Evolutionary conservation across 345 rosid species (phyloP), one percentile per base, ranked within the genome.

Genomic region (Melastoma malabathricum): DNA sequence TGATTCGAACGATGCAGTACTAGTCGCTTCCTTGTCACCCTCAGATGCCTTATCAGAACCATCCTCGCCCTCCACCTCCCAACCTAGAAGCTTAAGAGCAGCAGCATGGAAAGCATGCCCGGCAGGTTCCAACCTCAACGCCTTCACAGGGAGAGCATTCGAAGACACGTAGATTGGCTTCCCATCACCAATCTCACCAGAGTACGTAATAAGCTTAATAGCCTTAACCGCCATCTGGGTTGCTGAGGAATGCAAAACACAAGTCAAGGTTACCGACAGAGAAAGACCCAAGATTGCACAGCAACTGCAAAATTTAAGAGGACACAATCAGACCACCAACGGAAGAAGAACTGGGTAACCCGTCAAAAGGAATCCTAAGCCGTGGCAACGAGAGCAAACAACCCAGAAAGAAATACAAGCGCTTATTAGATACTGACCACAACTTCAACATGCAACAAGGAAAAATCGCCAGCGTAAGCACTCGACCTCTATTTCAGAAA

Each of bases 41-140:
- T 77, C 18, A 4, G 47, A 81, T 53, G 73, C 76, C 73, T 69
- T 78, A 44, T 76, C 86, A 62, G 67, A 80, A 67, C 46, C 66
- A 31, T 61, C 65, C 34, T 51, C 71, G 43, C 45, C 65, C 34
- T 81, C 84, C 61, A 80, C 82, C 54, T 61, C 87, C 47, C 71
- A 80, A 34, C 99, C 99, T 52, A 67, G 58, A 12, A 92, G 79
- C 67, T 85, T 92, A 46, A 80, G 86, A 58, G 90, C 97, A 72
- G 83, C 86, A 66, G 72, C 53, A 57, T 92, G 97, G 54, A 88
- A 92, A 61, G 95, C 56, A 68, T 77, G 90, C 14, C 98, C 98
- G 59, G 98, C 98, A 46, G 98, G 97, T 61, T 92, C 98, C 48
- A 71, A 84, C 31, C 72, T 74, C 29, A 51, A 55, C 50, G 88